These are phyloP conservation scores for Lumnitzera racemosa DNA, from an alignment of 345 rosid genomes.

Conservation along the genomic window DNA sequence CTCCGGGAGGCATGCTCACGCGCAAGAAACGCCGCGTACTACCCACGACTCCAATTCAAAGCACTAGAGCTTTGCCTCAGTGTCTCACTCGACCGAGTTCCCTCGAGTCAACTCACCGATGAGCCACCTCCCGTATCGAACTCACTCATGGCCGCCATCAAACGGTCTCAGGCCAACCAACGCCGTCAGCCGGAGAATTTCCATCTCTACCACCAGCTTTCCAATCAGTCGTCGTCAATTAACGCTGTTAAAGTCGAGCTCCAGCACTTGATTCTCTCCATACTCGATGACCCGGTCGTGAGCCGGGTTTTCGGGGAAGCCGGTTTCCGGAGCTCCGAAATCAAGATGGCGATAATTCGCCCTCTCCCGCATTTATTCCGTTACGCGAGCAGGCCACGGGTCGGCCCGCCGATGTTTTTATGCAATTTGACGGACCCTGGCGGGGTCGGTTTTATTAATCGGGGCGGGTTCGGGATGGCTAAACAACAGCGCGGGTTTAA, in stretches of 20 bases:
- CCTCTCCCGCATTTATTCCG: slow-evolving; percentile 64
- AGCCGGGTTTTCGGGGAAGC: slow-evolving; percentile 88
- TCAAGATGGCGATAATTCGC: slow-evolving; percentile 71
- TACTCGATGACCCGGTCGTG: slow-evolving; percentile 85
- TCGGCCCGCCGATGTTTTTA: slow-evolving; percentile 49
- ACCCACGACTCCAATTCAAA: slow-evolving; percentile 70
- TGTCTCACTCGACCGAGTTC: slow-evolving; percentile 78
- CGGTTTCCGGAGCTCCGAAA: slow-evolving; percentile 82
- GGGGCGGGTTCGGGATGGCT: not conserved
- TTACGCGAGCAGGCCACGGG: slow-evolving; percentile 27
- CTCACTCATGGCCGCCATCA: slow-evolving; percentile 96
- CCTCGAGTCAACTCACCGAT: slow-evolving; percentile 44
- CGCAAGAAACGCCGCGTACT: slow-evolving; percentile 57
- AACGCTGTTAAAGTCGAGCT: slow-evolving; percentile 75
- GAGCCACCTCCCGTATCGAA: slow-evolving; percentile 82
- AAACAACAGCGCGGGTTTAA: slow-evolving; percentile 4
- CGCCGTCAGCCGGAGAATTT: slow-evolving; percentile 77
- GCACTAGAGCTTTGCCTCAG: slow-evolving; percentile 80
- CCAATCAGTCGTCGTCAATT: slow-evolving; percentile 29
- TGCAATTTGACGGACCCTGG: slow-evolving; percentile 32
- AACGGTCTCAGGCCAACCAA: slow-evolving; percentile 90
- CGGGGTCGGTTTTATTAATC: not conserved
- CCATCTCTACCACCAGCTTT: slow-evolving; percentile 61
- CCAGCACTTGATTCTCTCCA: slow-evolving; percentile 62
- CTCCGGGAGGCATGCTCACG: slow-evolving; percentile 81